Evolutionary conservation across 1,284 basidiomycete species (phyloP).

Genomic region (Thelephora terrestris): DNA sequence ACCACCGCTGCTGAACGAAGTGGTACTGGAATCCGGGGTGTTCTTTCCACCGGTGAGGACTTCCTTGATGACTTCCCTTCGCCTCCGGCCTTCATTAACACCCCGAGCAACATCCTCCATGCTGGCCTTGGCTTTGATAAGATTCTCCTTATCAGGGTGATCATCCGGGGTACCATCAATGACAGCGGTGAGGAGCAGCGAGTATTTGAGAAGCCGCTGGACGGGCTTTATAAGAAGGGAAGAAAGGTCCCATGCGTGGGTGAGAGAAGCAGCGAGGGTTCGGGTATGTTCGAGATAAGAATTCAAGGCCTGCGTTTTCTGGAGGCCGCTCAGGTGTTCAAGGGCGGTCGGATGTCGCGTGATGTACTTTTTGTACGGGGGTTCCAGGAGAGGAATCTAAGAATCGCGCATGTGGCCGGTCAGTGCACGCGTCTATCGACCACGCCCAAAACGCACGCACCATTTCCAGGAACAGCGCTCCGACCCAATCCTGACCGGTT

Average conservation of each 20-base stretch:
- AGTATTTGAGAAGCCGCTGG: slow-evolving; percentile 88
- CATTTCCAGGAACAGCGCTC: slow-evolving; percentile 63
- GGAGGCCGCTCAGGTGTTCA: slow-evolving; percentile 52
- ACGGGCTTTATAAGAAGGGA: slow-evolving; percentile 88
- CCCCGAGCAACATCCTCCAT: slow-evolving; percentile 75
- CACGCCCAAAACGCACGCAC: slow-evolving; percentile 30
- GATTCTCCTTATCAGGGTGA: slow-evolving; percentile 65
- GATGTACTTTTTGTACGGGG: slow-evolving; percentile 80
- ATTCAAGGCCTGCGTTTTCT: slow-evolving; percentile 45
- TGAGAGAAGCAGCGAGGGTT: slow-evolving; percentile 56
- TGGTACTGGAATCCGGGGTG: background rate
- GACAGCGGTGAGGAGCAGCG: slow-evolving; percentile 74
- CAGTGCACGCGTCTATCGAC: slow-evolving; percentile 5
- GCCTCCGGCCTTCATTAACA: slow-evolving; percentile 80
- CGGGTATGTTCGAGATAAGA: slow-evolving; percentile 64
- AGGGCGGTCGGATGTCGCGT: slow-evolving; percentile 75
- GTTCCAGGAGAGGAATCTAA: slow-evolving; percentile 72
- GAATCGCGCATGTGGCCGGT: background rate
- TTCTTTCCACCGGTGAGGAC: slow-evolving; percentile 31
- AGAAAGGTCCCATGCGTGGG: slow-evolving; percentile 90
- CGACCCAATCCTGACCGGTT: slow-evolving; percentile 63
- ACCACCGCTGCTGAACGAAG: background rate
- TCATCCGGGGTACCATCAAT: slow-evolving; percentile 67
- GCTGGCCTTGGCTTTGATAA: slow-evolving; percentile 53
- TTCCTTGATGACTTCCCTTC: slow-evolving; percentile 78